Evolutionary conservation across 371 early-diverging fungal species (phyloP).

Genomic region (Zancudomyces culisetae): DNA sequence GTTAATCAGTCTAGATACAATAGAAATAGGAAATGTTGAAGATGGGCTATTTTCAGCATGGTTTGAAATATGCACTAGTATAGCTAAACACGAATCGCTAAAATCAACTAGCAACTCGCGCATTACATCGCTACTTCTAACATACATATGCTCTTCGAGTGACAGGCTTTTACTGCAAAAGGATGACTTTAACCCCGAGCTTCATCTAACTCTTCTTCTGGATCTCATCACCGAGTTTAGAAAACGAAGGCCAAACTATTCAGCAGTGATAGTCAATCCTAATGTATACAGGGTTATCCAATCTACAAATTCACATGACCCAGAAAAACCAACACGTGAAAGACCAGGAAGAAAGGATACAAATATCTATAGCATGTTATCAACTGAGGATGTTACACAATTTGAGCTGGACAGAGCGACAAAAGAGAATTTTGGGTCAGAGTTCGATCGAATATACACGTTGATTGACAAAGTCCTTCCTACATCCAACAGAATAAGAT

Average conservation of each 20-base stretch:
- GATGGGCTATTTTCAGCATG: slow-evolving; percentile 13
- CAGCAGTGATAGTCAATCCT: slow-evolving; percentile 7
- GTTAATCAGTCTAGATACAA: slow-evolving; percentile 5
- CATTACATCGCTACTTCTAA: slow-evolving; percentile 9
- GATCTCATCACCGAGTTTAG: slow-evolving; percentile 25
- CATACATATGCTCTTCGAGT: slow-evolving; percentile 16
- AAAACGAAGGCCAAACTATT: slow-evolving; percentile 24
- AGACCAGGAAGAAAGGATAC: background rate
- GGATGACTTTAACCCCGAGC: slow-evolving; percentile 21
- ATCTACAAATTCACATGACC: background rate
- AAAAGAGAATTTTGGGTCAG: slow-evolving; percentile 23
- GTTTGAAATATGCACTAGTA: slow-evolving; percentile 8
- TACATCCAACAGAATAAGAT: background rate
- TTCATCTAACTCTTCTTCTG: slow-evolving; percentile 16
- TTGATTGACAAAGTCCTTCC: slow-evolving; percentile 12
- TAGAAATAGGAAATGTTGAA: slow-evolving; percentile 18
- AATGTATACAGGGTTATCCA: slow-evolving; percentile 6
- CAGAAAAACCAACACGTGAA: background rate
- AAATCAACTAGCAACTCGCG: slow-evolving; percentile 5
- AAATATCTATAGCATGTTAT: background rate
- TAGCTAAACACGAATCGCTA: slow-evolving; percentile 14
- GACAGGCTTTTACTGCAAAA: slow-evolving; percentile 21
- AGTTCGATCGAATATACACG: slow-evolving; percentile 24
- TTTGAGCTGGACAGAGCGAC: slow-evolving; percentile 15
- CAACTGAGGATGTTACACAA: background rate